These are phyloP conservation scores for Barnettozyma botsteinii DNA, from an alignment of 805 yeast species.

Conservation along the genomic window DNA sequence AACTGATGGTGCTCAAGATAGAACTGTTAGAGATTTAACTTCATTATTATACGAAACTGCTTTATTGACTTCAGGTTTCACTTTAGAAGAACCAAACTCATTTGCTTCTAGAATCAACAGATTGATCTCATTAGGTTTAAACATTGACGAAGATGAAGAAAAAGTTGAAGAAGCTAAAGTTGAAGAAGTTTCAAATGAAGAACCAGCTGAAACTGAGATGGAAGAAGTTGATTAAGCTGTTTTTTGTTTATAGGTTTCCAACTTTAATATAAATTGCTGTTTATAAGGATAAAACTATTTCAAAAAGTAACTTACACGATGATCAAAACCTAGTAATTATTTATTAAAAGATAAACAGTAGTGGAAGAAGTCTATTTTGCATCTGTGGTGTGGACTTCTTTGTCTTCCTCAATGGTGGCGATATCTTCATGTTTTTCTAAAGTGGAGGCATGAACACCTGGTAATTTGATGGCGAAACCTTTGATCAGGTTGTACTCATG, in stretches of 20 bases:
- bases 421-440: conserved; percentile 46
- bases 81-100: conserved; percentile 96
- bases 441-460: conserved; percentile 41
- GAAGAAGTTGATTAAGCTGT: conserved; percentile 89
- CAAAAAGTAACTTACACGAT: too few species aligned
- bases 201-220: conserved; percentile 90
- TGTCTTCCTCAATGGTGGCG: conserved; percentile 60
- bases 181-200: conserved; percentile 70
- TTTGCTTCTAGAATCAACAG: conserved; percentile 98
- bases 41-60: conserved; percentile 97
- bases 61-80: conserved; percentile 95
- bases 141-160: conserved; percentile 87
- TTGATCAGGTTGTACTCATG: conserved; percentile 60
- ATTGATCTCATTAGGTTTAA: conserved; percentile 94
- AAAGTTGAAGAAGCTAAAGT: conserved; percentile 55
- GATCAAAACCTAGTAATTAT: too few species aligned
- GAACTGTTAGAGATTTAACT: conserved; percentile 97
- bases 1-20: conserved; percentile 95
- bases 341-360: too few species aligned
- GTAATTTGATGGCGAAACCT: conserved; percentile 58
- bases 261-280: background rate
- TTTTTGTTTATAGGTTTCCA: background rate
- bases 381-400: conserved; percentile 43
- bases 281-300: background rate
- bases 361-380: too few species aligned